Evolutionary conservation across 169 alveolate genomes (phyloP), one percentile per base, ranked within the genome.

Genomic region (Eimeria sp.): DNA sequence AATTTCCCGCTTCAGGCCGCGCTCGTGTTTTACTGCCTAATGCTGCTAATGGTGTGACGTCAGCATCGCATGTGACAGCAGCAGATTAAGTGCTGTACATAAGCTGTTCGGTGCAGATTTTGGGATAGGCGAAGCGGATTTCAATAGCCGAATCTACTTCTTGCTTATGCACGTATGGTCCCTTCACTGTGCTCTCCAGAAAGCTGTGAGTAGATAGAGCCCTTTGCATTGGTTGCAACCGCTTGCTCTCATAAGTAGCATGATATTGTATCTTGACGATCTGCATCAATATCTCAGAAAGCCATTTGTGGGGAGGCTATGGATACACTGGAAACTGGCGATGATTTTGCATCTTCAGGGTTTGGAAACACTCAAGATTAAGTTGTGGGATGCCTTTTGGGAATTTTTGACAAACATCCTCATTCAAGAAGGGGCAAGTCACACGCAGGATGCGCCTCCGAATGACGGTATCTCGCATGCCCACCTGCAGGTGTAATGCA

Each of bases 311-410:
- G 47, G 80, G 80, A n/a, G 6, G 40, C n/a, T 7, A 34, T 51
- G 51, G 70, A 49, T 54, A 82, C 63, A 57, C n/a, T 54, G 63
- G n/a, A 25, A 25, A 27, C 7, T 61, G 72, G 49, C 0, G 90
- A 27, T 10, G 30, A 45, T 40, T 27, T 18, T 84, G 27, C 61
- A 10, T 57, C 13, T 61, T 27, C 89, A 93, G 96, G 75, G 91
- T 45, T 84, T 57, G 78, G 96, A 93, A 34, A 43, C 82, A 34
- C 63, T 82, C 65, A 82, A 82, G 89, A 82, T 54, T 18, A 49
- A 80, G 61, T 82, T 93, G 43, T 93, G 96, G 96, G 96, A 93
- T 43, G 96, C 96, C 34, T 47, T 93, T 27, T 80, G 89, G 87
- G 96, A 93, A 43, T 65, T 93, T 84, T 34, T 87, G 78, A 87